Percentiles rank a stretch among this genome's conserved stretches.
Evolutionary conservation across 2,329 filamentous ascomycete genomes (phyloP).

Genomic region (Xylaria sp.): DNA sequence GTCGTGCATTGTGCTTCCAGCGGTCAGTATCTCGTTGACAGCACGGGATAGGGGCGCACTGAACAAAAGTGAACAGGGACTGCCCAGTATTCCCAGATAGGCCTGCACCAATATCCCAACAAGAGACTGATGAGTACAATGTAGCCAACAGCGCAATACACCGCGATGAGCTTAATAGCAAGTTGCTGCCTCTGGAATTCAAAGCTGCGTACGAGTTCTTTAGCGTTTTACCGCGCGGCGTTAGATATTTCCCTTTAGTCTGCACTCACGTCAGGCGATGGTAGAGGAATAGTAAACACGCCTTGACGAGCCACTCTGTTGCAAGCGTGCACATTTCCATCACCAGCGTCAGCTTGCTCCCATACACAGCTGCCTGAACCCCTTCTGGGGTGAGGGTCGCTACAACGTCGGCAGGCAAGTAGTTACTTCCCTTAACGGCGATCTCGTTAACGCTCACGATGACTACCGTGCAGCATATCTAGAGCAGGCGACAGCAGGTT

Average conservation of each 20-base stretch:
- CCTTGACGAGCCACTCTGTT: slow-evolving; percentile 1
- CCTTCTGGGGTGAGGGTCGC: background rate
- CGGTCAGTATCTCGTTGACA: background rate
- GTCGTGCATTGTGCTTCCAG: background rate
- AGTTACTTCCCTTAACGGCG: background rate
- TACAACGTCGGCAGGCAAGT: background rate
- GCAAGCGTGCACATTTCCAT: slow-evolving; percentile 3
- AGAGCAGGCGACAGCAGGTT: background rate
- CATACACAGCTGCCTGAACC: background rate
- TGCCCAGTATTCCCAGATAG: background rate
- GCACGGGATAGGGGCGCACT: background rate
- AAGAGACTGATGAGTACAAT: background rate
- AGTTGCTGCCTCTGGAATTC: background rate
- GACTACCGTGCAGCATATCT: background rate
- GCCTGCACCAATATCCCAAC: background rate
- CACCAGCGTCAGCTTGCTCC: background rate
- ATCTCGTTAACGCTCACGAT: background rate
- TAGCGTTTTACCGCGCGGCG: background rate
- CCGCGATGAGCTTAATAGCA: background rate
- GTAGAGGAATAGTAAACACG: background rate
- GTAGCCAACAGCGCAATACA: background rate
- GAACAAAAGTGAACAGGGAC: background rate
- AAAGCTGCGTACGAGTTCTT: background rate
- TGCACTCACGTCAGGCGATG: background rate
- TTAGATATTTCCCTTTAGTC: background rate